phyloP scores from a whole-genome alignment of 805 yeast species.

The Hanseniaspora clermontiae region DNA sequence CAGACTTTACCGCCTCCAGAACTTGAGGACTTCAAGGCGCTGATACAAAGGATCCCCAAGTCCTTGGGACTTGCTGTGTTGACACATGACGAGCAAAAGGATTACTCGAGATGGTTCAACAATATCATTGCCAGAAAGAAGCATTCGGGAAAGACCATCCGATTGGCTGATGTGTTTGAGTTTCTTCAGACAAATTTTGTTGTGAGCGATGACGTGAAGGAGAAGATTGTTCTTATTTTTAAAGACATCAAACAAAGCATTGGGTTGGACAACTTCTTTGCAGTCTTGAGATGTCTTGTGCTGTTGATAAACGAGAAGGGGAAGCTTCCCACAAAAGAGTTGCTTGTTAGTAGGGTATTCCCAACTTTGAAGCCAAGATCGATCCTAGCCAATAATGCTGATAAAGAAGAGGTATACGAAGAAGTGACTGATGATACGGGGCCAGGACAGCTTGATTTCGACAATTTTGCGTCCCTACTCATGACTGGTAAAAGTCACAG shows the following conservation, averaged over 20 bases:
- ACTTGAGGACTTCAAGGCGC: conserved; percentile 25
- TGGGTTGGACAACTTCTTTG: conserved; percentile 85
- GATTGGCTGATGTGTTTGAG: conserved; percentile 61
- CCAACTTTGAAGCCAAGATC: conserved; percentile 71
- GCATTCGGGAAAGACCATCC: conserved; percentile 39
- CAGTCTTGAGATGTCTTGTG: conserved; percentile 64
- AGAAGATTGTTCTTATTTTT: conserved; percentile 40
- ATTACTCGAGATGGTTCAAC: conserved; percentile 89
- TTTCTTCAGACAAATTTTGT: conserved; percentile 67
- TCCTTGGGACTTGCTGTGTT: conserved; percentile 56
- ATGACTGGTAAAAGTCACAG: conserved; percentile 58
- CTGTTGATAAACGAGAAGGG: conserved; percentile 44
- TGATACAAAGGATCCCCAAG: conserved; percentile 36
- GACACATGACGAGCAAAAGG: conserved; percentile 63
- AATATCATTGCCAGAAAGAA: conserved; percentile 64
- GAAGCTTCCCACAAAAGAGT: conserved; percentile 38
- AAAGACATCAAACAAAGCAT: conserved; percentile 42
- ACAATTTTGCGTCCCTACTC: conserved; percentile 71
- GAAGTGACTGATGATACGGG: conserved; percentile 27
- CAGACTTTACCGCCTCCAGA: conserved; percentile 18
- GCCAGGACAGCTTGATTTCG: conserved; percentile 47
- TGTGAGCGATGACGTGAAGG: conserved; percentile 39
- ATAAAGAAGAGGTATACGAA: conserved; percentile 34
- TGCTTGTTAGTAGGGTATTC: conserved; percentile 37
- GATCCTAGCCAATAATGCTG: conserved; percentile 50